Percentiles rank a stretch among this genome's conserved stretches.
These are phyloP conservation scores for Epichloe bromicola DNA, from an alignment of 2,329 filamentous ascomycete species.

Conservation along the genomic window DNA sequence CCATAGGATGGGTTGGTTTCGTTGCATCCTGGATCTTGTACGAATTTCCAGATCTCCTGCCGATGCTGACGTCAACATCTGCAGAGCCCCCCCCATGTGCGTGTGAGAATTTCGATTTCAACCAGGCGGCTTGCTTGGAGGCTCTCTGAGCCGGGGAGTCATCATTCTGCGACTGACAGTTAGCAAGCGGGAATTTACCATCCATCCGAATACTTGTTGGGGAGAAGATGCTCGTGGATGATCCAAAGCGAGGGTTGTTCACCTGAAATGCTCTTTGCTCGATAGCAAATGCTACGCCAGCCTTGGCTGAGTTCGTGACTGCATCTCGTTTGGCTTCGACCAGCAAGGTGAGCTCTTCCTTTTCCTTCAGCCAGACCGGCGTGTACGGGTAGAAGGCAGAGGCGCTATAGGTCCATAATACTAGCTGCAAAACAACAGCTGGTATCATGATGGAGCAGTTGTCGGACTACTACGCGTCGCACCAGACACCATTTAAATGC, in stretches of 20 bases:
- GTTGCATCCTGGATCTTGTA: slow-evolving; percentile 35
- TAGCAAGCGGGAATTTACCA: slow-evolving; percentile 9
- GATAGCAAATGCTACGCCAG: slow-evolving; percentile 27
- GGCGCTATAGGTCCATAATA: slow-evolving; percentile 31
- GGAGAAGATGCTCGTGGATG: neutral
- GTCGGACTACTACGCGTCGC: slow-evolving; percentile 1
- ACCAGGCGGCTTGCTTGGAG: slow-evolving; percentile 9
- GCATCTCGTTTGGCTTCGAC: slow-evolving; percentile 14
- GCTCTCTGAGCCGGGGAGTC: slow-evolving; percentile 3
- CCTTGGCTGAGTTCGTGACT: slow-evolving; percentile 6
- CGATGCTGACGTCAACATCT: neutral
- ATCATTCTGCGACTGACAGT: neutral
- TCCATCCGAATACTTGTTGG: slow-evolving; percentile 9
- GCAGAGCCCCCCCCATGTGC: neutral
- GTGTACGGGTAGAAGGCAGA: slow-evolving; percentile 36
- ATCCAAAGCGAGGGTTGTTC: neutral
- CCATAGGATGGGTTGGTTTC: slow-evolving; percentile 31
- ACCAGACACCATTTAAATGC: neutral
- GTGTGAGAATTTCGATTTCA: slow-evolving; percentile 8
- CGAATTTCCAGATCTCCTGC: slow-evolving; percentile 27
- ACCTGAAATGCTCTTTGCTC: slow-evolving; percentile 20
- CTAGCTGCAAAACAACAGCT: slow-evolving; percentile 27
- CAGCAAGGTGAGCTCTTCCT: slow-evolving; percentile 11
- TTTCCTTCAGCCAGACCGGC: slow-evolving; percentile 22
- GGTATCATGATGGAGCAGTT: slow-evolving; percentile 26